Evolutionary conservation across 768 basidiomycete species (phyloP), one percentile per base, ranked within the genome.

Genomic region (Pulveroboletus ravenelii): DNA sequence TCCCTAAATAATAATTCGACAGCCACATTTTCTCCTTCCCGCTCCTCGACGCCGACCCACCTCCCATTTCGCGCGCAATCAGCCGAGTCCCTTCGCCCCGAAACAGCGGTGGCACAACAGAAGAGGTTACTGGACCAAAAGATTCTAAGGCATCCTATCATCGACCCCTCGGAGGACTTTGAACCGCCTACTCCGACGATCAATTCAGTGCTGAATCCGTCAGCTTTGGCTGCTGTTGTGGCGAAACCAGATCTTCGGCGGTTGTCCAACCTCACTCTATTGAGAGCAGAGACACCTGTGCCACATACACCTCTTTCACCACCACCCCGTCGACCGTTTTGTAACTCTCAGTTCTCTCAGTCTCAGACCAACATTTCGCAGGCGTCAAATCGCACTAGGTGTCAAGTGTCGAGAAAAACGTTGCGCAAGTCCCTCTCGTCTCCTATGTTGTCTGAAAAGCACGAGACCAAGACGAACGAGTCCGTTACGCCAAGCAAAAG

Each of bases 201-300:
- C 13, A 48, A n/a, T 35, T 45, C 47, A 18, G 35, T 39, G n/a
- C 23, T 48, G 41, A 51, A 52, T 47, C 46, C 45, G 8, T 36
- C 56, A 20, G 38, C 53, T n/a, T 51, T 52, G 41, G 48, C 50
- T 37, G 59, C 58, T 32, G 41, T 61, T 48, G 55, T 61, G 30
- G 31, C 48, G 13, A 55, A 57, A 30, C 68, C 56, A n/a, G 72
- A 74, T 34, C 67, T 69, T 32, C 67, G 70, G 42, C 64, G 63
- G 30, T 51, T 65, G 41, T 69, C 74, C 6, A 78, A 72, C 53
- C 74, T 74, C 39, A 67, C 78, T 35, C 79, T 80, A 18, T 54
- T 70, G 31, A 81, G 87, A 14, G 82, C 79, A 13, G 84, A 84
- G 53, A 87, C 84, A 0, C 88, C 87, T 12, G 78, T 75, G 10